A percentile compares a stretch with the other conserved stretches of the same genome.
Conservation (phyloP, 495 filamentous ascomycete genomes). For the Terfezia boudieri region DNA sequence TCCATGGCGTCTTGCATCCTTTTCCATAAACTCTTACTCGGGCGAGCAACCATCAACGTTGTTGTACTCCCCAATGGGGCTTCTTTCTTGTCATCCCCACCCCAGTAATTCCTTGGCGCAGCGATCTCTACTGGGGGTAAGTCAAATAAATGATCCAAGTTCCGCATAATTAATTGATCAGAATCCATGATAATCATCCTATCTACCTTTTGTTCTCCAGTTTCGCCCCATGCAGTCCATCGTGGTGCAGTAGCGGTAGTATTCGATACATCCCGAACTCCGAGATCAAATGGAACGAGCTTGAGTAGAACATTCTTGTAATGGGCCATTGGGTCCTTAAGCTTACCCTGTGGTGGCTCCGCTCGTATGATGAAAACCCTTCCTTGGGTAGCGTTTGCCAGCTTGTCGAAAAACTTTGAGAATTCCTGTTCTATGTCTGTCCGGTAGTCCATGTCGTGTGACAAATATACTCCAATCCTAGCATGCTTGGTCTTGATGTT, state of each 20-base stretch:
- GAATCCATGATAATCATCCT: conserved; percentile 19
- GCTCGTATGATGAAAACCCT: conserved; percentile 12
- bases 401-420: conserved; percentile 1
- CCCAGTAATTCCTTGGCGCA: conserved; percentile 21
- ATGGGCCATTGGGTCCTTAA: conserved; percentile 4
- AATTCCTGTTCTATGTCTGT: neutral
- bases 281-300: conserved; percentile 12
- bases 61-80: conserved; percentile 9
- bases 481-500: conserved; percentile 4
- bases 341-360: conserved; percentile 10
- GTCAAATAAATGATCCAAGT: conserved; percentile 19
- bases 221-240: conserved; percentile 12
- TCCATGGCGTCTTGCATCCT: conserved; percentile 13
- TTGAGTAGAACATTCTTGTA: conserved; percentile 20
- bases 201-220: conserved; percentile 7
- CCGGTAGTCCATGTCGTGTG: neutral
- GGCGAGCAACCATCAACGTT: conserved; percentile 18
- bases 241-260: neutral
- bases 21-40: conserved; percentile 18
- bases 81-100: neutral
- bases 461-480: conserved; percentile 6
- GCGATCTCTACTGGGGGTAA: conserved; percentile 20
- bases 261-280: neutral
- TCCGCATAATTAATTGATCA: conserved; percentile 21
- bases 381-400: neutral